Base-by-base conservation (phyloP, 345 rosid species). In the Eucalyptus regnans region DNA sequence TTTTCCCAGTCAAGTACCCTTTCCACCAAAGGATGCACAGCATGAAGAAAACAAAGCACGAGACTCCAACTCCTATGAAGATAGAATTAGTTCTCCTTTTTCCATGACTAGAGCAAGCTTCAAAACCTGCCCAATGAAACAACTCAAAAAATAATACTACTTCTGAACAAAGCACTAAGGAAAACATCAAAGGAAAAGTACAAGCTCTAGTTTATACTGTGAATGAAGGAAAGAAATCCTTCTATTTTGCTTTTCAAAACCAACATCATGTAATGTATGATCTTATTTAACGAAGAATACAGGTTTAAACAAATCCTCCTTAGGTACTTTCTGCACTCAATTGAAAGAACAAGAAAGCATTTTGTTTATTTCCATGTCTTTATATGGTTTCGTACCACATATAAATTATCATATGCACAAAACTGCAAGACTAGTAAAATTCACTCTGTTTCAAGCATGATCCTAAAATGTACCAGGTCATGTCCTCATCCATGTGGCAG, bases 1-100 rank as follows among this genome's bases (percentile, higher is more conserved):
- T 87, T 87, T 86, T 60, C 80, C 89, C 87, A 68, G n/a, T 46
- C 41, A 88, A 68, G 79, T 51, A 29, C 87, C 87, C 81, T 88
- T 87, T 93, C 96, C 94, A 90, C 90, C 87, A 93, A 44, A 92
- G 79, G 29, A 62, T 50, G 22, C 91, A 91, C 8, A 91, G 87
- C n/a, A 90, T n/a, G 62, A 92, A 54, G 89, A 93, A 68, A 87
- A 89, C 43, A 52, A 93, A 89, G 80, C 84, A 89, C 25, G 86
- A 48, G 90, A 87, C 88, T 17, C 87, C 88, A 44, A 90, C 92
- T 33, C 94, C 94, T 13, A 88, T 79, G 54, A 89, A 43, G 29
- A 80, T 81, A 81, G 62, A 81, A 44, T 49, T 56, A 66, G 37
- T 87, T 76, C 87, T 86, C 31, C 64, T 60, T 58, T 90, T 89